Base-by-base conservation (phyloP, 345 rosid species). In the Psidium guajava region DNA sequence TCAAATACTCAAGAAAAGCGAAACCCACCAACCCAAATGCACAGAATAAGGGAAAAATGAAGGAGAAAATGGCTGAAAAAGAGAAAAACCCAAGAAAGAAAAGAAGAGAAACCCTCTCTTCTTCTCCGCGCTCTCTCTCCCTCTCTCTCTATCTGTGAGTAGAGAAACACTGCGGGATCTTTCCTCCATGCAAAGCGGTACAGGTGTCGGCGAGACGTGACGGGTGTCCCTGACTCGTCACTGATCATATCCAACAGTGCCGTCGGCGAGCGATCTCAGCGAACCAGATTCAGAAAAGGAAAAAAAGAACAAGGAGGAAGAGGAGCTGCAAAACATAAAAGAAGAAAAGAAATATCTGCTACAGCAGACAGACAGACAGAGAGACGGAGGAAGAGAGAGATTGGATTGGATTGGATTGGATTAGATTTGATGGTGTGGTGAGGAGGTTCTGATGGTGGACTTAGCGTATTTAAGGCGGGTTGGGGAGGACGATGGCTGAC, bases 141-240 rank as follows among this genome's bases (percentile, higher is more conserved):
- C 84, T 42, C 28, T 32, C 77, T 36, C 44, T 64, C 44, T 59
- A 2, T 32, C 77, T 36, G 6, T 21, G 77, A 32, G 7, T 21
- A 69, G 47, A 69, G 77, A 69, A 69, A 69, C 7, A 36, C 47
- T 25, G 80, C 11, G 11, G 13, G 20, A 82, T 91, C 83, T 86
- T 87, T 87, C 93, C 86, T 49, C 88, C 95, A 91, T 89, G 92
- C 92, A 91, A 49, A 88, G 83, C 81, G 87, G 80, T 86, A 93
- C 94, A 90, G 90, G 90, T 92, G 93, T 90, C 92, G 91, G 92
- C 86, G 87, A 86, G 87, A 84, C 47, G 80, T 69, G 47, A 36
- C 47, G 80, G 22, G 57, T 52, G 83, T 51, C 83, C 57, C 83
- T 51, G 54, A 32, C 83, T 82, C 47, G 57, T 82, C 83, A 36